Evolutionary conservation across 1,284 basidiomycete species (phyloP).

Genomic region (Tylopilus sp.): DNA sequence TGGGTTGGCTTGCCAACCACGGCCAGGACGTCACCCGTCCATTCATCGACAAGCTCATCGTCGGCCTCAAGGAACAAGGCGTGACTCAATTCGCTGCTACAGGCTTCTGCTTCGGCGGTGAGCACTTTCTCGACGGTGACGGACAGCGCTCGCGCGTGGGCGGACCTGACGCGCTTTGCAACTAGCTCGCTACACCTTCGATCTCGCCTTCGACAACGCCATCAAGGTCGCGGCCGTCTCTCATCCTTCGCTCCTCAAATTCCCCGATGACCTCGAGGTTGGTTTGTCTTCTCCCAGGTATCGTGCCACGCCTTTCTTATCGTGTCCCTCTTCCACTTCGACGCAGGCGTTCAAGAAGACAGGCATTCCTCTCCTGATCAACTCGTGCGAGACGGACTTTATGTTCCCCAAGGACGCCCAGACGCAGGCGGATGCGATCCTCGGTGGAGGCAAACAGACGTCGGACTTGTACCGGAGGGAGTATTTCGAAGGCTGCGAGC

Average conservation of each 20-base stretch:
- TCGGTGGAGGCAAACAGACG: slow-evolving; percentile 38
- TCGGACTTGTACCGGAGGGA: slow-evolving; percentile 42
- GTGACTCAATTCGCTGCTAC: slow-evolving; percentile 56
- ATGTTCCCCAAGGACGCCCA: slow-evolving; percentile 34
- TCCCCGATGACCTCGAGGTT: slow-evolving; percentile 37
- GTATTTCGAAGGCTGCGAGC: slow-evolving; percentile 43
- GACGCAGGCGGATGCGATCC: slow-evolving; percentile 37
- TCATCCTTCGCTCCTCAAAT: slow-evolving; percentile 67
- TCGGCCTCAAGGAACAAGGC: slow-evolving; percentile 54
- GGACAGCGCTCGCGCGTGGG: too few species aligned
- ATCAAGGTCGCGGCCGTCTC: slow-evolving; percentile 48
- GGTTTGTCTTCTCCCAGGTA: background rate
- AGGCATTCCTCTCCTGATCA: slow-evolving; percentile 44
- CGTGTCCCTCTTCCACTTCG: background rate
- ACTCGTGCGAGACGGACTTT: slow-evolving; percentile 39
- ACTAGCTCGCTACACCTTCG: too few species aligned
- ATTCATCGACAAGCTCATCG: slow-evolving; percentile 53
- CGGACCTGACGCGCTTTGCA: background rate
- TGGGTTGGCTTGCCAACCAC: slow-evolving; percentile 51
- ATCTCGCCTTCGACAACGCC: too few species aligned
- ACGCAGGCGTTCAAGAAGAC: slow-evolving; percentile 31
- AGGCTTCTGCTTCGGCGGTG: slow-evolving; percentile 72
- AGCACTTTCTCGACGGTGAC: slow-evolving; percentile 11
- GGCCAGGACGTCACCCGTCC: slow-evolving; percentile 45
- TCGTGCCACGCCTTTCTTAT: too few species aligned